Percentiles rank a stretch among this genome's conserved stretches.
These are phyloP conservation scores for Tuber calosporum DNA, from an alignment of 495 filamentous ascomycete species.

Conservation along the genomic window DNA sequence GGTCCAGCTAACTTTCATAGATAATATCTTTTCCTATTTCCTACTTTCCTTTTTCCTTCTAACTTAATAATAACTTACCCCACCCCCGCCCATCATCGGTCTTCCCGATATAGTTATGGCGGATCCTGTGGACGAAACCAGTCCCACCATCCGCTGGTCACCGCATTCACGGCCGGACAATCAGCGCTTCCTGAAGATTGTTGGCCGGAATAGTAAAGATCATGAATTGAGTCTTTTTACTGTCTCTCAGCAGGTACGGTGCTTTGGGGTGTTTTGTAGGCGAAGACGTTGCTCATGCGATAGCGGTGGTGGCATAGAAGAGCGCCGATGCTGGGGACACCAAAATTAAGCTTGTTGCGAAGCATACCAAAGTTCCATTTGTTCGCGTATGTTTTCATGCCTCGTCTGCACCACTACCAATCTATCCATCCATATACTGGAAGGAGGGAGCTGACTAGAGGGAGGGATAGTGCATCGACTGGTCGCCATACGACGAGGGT, in stretches of 20 bases:
- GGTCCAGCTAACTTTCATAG: not conserved
- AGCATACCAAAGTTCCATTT: conserved; percentile 71
- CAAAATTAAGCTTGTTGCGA: conserved; percentile 60
- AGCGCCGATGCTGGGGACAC: conserved; percentile 45
- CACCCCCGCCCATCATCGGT: not conserved
- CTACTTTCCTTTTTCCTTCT: not conserved
- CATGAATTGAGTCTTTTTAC: conserved; percentile 73
- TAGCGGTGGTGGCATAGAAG: not conserved
- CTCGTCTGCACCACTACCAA: not conserved
- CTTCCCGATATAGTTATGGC: not conserved
- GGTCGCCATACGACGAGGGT: conserved; percentile 65
- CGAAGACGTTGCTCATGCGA: not conserved
- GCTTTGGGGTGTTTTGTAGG: not conserved
- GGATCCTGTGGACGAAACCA: conserved; percentile 17
- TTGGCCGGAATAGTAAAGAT: conserved; percentile 57
- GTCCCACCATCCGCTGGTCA: conserved; percentile 62
- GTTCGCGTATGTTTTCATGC: conserved; percentile 55
- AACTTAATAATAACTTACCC: not conserved
- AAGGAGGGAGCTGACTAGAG: not conserved
- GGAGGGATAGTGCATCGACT: conserved; percentile 59
- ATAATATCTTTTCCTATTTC: not conserved
- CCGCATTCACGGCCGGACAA: conserved; percentile 60
- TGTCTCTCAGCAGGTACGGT: conserved; percentile 52
- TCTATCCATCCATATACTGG: not conserved
- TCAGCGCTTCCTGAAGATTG: conserved; percentile 69